Base-by-base conservation (phyloP, 106 monocot genomes). In the Apostasia shenzhenica region DNA sequence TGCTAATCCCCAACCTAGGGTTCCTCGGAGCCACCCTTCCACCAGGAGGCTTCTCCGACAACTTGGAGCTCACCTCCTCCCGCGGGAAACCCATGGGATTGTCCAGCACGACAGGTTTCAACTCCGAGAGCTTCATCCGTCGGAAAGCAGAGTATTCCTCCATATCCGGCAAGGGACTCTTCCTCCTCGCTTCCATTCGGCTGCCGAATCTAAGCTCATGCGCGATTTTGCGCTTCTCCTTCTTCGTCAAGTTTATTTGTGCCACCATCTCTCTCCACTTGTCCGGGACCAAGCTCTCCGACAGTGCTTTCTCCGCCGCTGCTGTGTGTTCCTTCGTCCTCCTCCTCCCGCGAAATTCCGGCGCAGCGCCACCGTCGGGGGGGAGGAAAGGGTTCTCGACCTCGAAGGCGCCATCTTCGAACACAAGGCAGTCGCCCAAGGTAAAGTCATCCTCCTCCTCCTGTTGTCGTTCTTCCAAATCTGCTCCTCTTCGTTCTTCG, bases 361-460 rank as follows among this genome's bases (percentile, higher is more conserved):
- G 51, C 26, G 37, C 37, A 14, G 49, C 5, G 41, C 58, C 6
- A 38, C 4, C 2, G 43, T 55, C 41, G 10, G 48, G 12, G 47
- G 42, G 42, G 40, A 13, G 61, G 48, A 72, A 63, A 38, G 71
- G 63, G 57, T 73, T 54, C 45, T 49, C 78, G 48, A 71, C 80
- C 67, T 93, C 93, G 80, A 99, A 99, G 38, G 90, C 99, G 55
- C 73, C 93, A 10, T 90, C 87, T 3, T 99, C 99, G 71, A 93
- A 99, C 69, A 99, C 93, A 63, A 99, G 80, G 78, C 93, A 93
- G 69, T 99, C 93, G 1, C 99, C 93, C 62, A 99, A 59, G 79
- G 66, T 59, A 47, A 56, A 62, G 6, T 88, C 84, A 10, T 78
- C 81, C 41, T 77, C 83, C 2, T 81, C 77, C 38, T 59, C 67